Evolutionary conservation across 495 filamentous ascomycete species (phyloP), one percentile per base, ranked within the genome.

Genomic region (Penicillium subrubescens): DNA sequence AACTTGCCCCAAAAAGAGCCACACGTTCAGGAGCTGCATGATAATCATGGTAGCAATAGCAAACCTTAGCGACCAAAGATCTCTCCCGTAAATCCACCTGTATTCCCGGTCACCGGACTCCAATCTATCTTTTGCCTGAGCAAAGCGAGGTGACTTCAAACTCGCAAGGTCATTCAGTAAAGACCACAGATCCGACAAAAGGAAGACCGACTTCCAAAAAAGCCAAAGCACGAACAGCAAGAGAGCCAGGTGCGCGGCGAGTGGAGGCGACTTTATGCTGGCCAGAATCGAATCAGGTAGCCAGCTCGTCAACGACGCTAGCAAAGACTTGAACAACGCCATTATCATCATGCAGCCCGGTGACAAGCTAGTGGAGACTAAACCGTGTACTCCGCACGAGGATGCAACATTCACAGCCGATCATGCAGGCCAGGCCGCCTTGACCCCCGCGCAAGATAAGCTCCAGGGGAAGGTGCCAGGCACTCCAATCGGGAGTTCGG

Each of bases 391-490:
- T 53, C 48, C 64, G 60, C 55, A 53, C 31, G 59, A 48, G n/a
- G 39, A 66, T 67, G 59, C 56, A 67, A 62, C 62, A 48, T 2
- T 59, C 46, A 60, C 48, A 19, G 21, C 37, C 44, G 57, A 59
- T 64, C 57, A 29, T 56, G 63, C 37, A 39, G 41, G 44, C 43
- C 48, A 61, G 56, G 57, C 44, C 61, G 56, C 41, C 44, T 64
- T 58, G 59, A 64, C 65, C 65, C 65, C 62, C 60, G 62, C 60
- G 62, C 44, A 48, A 60, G 65, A 67, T 67, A 67, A 67, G 65
- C 51, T 31, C 12, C 11, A 46, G 57, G 37, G 57, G 44, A 65
- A 60, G 41, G 51, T 51, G 57, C 46, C 27, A n/a, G 41, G 19
- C 46, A 37, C 21, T 23, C 19, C 21, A 48, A 35, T 11, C 48